phyloP scores from a whole-genome alignment of 2,329 filamentous ascomycete genomes.

The Rhinocladiella similis region DNA sequence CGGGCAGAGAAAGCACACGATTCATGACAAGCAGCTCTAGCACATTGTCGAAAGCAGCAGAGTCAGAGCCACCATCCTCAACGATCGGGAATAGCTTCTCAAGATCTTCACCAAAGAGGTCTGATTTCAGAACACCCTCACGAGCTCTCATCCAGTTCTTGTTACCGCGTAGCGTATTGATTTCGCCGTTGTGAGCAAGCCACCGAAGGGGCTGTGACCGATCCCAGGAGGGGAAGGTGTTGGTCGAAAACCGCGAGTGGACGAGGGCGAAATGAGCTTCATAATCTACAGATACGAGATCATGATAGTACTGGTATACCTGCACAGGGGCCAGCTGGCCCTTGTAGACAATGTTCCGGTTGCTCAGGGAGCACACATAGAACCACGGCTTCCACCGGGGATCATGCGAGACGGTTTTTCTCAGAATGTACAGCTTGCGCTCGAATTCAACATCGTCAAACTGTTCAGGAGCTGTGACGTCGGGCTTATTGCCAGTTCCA shows the following conservation, averaged over 20 bases:
- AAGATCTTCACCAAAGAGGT: slow-evolving; percentile 88
- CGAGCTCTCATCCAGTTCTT: slow-evolving; percentile 99
- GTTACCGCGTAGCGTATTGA: slow-evolving; percentile 94
- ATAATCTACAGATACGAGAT: slow-evolving; percentile 94
- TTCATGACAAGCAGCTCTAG: slow-evolving; percentile 93
- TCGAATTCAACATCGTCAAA: slow-evolving; percentile 89
- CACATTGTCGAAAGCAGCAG: slow-evolving; percentile 95
- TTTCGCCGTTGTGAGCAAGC: slow-evolving; percentile 98
- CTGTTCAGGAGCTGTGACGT: slow-evolving; percentile 72
- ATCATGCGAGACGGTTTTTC: slow-evolving; percentile 91
- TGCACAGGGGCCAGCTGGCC: slow-evolving; percentile 91
- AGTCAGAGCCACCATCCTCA: slow-evolving; percentile 94
- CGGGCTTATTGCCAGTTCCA: slow-evolving; percentile 75
- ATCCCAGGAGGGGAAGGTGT: slow-evolving; percentile 98
- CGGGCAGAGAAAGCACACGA: slow-evolving; percentile 88
- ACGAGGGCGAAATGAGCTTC: slow-evolving; percentile 96
- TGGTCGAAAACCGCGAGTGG: slow-evolving; percentile 96
- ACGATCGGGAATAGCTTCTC: slow-evolving; percentile 91
- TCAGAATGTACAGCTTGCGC: slow-evolving; percentile 87
- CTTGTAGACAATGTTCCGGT: slow-evolving; percentile 99
- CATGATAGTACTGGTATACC: slow-evolving; percentile 97
- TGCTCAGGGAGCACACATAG: slow-evolving; percentile 93
- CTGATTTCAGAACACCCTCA: slow-evolving; percentile 91
- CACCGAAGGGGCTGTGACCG: slow-evolving; percentile 93
- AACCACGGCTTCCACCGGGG: slow-evolving; percentile 98